Evolutionary conservation across 2,329 filamentous ascomycete species (phyloP).

Genomic region (Pseudogymnoascus sp.): DNA sequence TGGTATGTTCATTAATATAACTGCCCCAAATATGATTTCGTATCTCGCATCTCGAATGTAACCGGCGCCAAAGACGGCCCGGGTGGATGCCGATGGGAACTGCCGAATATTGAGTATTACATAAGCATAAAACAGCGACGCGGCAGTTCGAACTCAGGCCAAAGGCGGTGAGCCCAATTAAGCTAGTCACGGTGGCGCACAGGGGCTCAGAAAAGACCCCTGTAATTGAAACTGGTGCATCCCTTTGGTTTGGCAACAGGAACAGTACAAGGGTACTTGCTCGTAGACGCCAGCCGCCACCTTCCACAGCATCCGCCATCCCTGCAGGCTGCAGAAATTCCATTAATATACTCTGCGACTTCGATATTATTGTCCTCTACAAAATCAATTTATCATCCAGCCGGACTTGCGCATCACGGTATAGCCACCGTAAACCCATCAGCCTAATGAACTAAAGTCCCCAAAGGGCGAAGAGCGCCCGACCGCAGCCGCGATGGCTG

Average conservation of each 20-base stretch:
- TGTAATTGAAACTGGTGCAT: not conserved
- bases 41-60: not conserved
- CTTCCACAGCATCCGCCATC: not conserved
- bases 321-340: not conserved
- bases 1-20: not conserved
- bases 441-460: not conserved
- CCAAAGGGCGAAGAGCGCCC: not conserved
- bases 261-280: not conserved
- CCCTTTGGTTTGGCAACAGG: not conserved
- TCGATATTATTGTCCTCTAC: not conserved
- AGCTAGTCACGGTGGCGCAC: not conserved
- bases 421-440: not conserved
- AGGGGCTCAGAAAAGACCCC: not conserved
- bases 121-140: not conserved
- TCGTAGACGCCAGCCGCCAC: not conserved
- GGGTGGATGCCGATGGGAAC: not conserved
- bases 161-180: not conserved
- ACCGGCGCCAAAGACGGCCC: not conserved
- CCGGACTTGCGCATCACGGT: not conserved
- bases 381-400: not conserved
- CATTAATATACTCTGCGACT: not conserved
- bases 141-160: not conserved
- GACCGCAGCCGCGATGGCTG: slow-evolving; percentile 1
- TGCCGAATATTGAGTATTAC: not conserved
- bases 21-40: not conserved